These are phyloP conservation scores for Catharanthus roseus DNA, from an alignment of 257 asterid species.

Conservation along the genomic window DNA sequence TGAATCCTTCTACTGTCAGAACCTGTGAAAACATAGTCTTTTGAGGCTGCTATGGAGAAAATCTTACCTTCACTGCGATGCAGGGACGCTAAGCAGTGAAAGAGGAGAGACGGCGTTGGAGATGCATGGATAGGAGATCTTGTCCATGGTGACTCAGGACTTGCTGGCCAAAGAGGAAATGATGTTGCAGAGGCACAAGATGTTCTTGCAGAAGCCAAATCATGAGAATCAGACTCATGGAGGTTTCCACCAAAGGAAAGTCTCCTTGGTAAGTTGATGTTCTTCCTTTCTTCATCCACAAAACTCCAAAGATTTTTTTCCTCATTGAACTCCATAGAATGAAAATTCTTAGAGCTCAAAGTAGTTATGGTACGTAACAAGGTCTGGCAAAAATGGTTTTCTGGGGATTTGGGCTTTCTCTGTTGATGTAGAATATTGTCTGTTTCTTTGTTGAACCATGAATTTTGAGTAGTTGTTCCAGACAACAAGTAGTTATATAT, in stretches of 20 bases:
- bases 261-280: slow-evolving; percentile 38
- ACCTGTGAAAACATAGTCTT: slow-evolving; percentile 49
- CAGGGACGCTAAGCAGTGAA: slow-evolving; percentile 63
- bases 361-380: too few species aligned
- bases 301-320: slow-evolving; percentile 37
- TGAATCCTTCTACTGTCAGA: slow-evolving; percentile 56
- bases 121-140: slow-evolving; percentile 36
- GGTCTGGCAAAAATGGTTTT: neutral
- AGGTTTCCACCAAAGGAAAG: slow-evolving; percentile 48
- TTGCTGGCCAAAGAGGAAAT: slow-evolving; percentile 26
- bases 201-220: slow-evolving; percentile 44
- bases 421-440: neutral
- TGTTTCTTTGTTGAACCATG: neutral
- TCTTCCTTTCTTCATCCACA: slow-evolving; percentile 39
- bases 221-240: slow-evolving; percentile 30
- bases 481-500: neutral
- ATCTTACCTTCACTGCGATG: slow-evolving; percentile 55
- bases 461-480: neutral
- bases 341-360: slow-evolving; percentile 14
- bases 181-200: slow-evolving; percentile 59
- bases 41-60: slow-evolving; percentile 40
- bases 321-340: slow-evolving; percentile 36
- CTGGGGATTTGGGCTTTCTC: neutral
- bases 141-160: slow-evolving; percentile 61
- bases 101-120: slow-evolving; percentile 42